Evolutionary conservation across 2,329 filamentous ascomycete species (phyloP), one percentile per base, ranked within the genome.

Genomic region (Arthrobotrys musiformis): DNA sequence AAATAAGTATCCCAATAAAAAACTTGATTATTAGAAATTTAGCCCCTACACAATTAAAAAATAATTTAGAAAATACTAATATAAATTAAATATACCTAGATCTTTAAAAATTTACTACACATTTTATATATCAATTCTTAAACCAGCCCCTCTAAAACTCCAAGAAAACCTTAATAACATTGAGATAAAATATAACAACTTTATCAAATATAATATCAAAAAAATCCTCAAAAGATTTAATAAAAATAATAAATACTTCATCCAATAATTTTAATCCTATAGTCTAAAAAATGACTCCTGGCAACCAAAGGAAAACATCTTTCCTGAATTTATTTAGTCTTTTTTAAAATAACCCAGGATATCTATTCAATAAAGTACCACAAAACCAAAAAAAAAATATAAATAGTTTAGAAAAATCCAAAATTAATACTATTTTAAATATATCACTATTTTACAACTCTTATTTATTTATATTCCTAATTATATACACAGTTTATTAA

Each of bases 241-340:
- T 54, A 54, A 54, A 30, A 54, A 28, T n/a, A 54, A 54, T n/a
- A 54, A 54, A 54, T 54, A 54, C 30, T n/a, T 54, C 1, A 30
- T 54, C 4, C 7, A 46, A 22, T 46, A 46, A 9, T 22, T 22
- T 46, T 22, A 9, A 22, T 22, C 22, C 22, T 46, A 46, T 46
- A 46, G 22, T 7, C 11, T 46, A 46, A 22, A 46, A 46, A 22
- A 46, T 46, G 7, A 46, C n/a, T 46, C n/a, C n/a, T 46, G n/a
- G n/a, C 22, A 46, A 46, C n/a, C 7, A 24, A 46, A 46, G n/a
- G 9, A 46, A 5, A 46, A 46, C 22, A 46, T 46, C 5, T 46
- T 46, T 9, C n/a, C n/a, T 8, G 1, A 22, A 22, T 8, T 46
- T 46, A 46, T 46, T 8, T 46, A 46, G 22, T 22, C 22, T n/a